Base-by-base conservation (phyloP, 2,329 filamentous ascomycete genomes). In the Chrysoporthe puriensis region DNA sequence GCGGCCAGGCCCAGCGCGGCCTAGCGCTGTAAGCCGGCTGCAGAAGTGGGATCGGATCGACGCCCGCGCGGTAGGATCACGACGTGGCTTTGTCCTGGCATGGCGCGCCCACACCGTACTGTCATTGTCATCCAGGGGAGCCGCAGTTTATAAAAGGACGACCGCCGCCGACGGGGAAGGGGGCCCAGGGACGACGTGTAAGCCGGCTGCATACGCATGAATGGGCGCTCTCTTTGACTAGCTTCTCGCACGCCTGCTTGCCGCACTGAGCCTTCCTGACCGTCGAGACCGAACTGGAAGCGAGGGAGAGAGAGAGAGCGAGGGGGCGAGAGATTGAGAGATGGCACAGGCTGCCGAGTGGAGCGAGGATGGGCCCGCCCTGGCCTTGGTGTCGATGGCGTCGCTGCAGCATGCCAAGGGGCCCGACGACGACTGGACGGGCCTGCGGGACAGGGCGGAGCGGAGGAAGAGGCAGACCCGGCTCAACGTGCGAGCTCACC, bases 391-490 rank as follows among this genome's bases (percentile, higher is more conserved):
- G 1, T 5, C 62, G 9, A 64, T 61, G 66, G 14, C 13, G 32
- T 52, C 66, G 61, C 54, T 67, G 42, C 40, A 18, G 40, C 59
- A 66, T 5, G 68, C 70, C 2, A 68, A 43, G 36, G 40, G 56
- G 21, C 60, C 42, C 52, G 71, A 77, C 26, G 77, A 79, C 66
- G 74, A 79, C 69, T 79, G 77, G 77, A 76, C 77, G 32, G 77
- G 78, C 2, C 52, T 78, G 32, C 69, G 70, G 2, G 72, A 76
- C 66, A 67, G 73, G 48, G 72, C 72, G 11, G 73, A 77, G 66
- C 72, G 78, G 58, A 76, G 75, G 66, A 77, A 73, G 66, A 71
- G 73, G 66, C 77, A 79, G 68, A 79, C 75, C 43, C 74, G 77
- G 52, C 70, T 80, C n/a, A 75, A 78, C 68, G 76, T 77, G 46